Evolutionary conservation across 202 grass and related monocot genomes (phyloP).

Genomic region (Zizania palustris): DNA sequence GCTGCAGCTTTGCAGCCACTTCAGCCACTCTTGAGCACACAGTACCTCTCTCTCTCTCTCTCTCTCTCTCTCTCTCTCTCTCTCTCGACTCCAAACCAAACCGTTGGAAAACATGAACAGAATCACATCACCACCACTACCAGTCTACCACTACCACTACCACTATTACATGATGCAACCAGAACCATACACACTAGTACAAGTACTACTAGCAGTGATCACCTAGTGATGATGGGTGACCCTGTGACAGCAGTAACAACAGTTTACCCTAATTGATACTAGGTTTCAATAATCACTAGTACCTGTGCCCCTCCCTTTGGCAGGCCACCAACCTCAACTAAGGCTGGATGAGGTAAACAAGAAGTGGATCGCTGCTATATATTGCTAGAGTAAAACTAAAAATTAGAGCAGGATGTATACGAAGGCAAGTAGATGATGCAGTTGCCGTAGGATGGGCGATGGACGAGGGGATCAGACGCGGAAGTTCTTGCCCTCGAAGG

Average conservation of each 20-base stretch:
- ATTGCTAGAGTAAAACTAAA: not conserved
- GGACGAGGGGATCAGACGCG: conserved; percentile 34
- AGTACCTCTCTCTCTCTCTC: not conserved
- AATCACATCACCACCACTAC: conserved; percentile 18
- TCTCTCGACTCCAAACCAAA: not conserved
- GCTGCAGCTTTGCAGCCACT: conserved; percentile 66
- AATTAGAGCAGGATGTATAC: too few species aligned
- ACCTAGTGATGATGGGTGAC: not conserved
- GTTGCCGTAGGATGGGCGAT: too few species aligned
- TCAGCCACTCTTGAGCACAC: conserved; percentile 49
- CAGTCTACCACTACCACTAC: too few species aligned
- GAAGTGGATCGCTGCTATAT: not conserved
- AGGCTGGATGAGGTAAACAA: conserved; percentile 18
- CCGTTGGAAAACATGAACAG: not conserved
- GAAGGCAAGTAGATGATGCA: not conserved
- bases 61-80: not conserved
- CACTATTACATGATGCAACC: not conserved
- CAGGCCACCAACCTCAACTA: conserved; percentile 6
- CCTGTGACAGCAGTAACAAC: not conserved
- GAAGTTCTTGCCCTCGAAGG: conserved; percentile 85
- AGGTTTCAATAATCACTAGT: not conserved
- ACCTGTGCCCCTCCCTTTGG: not conserved
- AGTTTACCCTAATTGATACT: conserved; percentile 35
- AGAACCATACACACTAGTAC: conserved; percentile 4
- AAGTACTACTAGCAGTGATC: conserved; percentile 4